Evolutionary conservation across 371 early-diverging fungal genomes (phyloP), one percentile per base, ranked within the genome.

Genomic region (Syncephalis plumigaleata): DNA sequence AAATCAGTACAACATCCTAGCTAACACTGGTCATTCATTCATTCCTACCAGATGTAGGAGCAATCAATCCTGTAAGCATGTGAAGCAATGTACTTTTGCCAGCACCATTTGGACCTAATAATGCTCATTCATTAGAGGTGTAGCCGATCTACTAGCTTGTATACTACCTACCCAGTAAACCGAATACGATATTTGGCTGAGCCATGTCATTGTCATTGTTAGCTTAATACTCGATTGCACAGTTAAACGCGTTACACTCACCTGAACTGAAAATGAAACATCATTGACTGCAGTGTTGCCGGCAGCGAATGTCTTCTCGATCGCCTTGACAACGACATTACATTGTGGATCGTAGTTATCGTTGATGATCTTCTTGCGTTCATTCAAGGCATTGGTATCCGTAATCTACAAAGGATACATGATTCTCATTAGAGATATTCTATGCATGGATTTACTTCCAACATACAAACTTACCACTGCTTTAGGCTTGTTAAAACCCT

Each of bases 11-110:
- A n/a, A n/a, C n/a, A n/a, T n/a, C n/a, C n/a, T n/a, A n/a, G n/a
- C n/a, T n/a, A n/a, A n/a, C n/a, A n/a, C n/a, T n/a, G n/a, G n/a
- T n/a, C n/a, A n/a, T n/a, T n/a, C n/a, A 31, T 31, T 7, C 31
- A 11, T 31, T 31, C 27, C 20, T 26, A 16, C 37, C 46, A 3
- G 25, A 49, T 3, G 71, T 66, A 9, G 80, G 70, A 16, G 59
- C 63, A 53, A 78, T 75, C 16, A 79, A 48, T 4, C 83, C 82
- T 0, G 77, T 79, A 49, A 82, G 51, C 39, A 79, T 79, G 39
- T 66, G 61, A 45, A 82, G 79, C 44, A 78, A 45, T 1, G 81
- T 78, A n/a, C 77, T 72, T 53, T 82, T 79, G 18, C 71, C 71
- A 9, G 71, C 71, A 15, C 71, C 71, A 38, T 70, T 70, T 11